Percentiles rank a stretch among this genome's conserved stretches.
phyloP scores from a whole-genome alignment of 805 yeast species.

The Myxozyma udenii region DNA sequence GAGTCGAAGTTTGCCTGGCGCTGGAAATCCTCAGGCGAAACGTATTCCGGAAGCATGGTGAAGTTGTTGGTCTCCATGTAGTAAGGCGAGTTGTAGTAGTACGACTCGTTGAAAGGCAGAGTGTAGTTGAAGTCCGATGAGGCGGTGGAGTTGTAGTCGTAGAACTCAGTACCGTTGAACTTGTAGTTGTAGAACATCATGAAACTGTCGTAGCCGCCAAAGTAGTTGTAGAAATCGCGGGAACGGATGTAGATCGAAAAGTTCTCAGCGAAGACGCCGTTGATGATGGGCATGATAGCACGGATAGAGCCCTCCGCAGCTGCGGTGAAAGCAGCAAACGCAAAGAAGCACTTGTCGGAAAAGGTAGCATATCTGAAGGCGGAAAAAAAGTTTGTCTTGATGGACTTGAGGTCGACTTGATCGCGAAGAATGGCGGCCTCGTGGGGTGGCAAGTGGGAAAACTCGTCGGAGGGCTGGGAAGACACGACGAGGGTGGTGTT shows the following conservation, averaged over 20 bases:
- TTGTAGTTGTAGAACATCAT: slow-evolving; percentile 12
- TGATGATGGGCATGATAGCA: slow-evolving; percentile 41
- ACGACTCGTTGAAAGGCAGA: slow-evolving; percentile 10
- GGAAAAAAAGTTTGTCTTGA: slow-evolving; percentile 32
- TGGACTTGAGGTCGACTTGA: slow-evolving; percentile 35
- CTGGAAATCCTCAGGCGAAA: slow-evolving; percentile 35
- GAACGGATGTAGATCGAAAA: slow-evolving; percentile 37
- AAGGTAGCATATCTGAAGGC: slow-evolving; percentile 39
- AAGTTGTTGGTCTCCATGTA: slow-evolving; percentile 15
- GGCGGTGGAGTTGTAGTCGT: slow-evolving; percentile 4
- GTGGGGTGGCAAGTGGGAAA: slow-evolving; percentile 31
- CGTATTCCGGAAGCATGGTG: slow-evolving; percentile 24
- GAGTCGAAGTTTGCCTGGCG: slow-evolving; percentile 38
- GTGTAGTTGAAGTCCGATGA: slow-evolving; percentile 4
- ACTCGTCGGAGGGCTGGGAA: slow-evolving; percentile 22
- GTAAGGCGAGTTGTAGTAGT: slow-evolving; percentile 15
- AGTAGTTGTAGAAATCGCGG: slow-evolving; percentile 20
- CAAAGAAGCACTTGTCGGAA: slow-evolving; percentile 6
- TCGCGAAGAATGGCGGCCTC: slow-evolving; percentile 38
- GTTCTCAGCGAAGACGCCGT: slow-evolving; percentile 41
- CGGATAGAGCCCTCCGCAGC: slow-evolving; percentile 23
- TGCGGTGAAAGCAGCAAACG: slow-evolving; percentile 19
- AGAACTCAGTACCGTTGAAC: slow-evolving; percentile 1
- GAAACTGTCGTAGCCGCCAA: slow-evolving; percentile 23
- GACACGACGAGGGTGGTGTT: slow-evolving; percentile 5